Conservation (phyloP, 2,329 filamentous ascomycete species). For the Trichoderma hamatum region DNA sequence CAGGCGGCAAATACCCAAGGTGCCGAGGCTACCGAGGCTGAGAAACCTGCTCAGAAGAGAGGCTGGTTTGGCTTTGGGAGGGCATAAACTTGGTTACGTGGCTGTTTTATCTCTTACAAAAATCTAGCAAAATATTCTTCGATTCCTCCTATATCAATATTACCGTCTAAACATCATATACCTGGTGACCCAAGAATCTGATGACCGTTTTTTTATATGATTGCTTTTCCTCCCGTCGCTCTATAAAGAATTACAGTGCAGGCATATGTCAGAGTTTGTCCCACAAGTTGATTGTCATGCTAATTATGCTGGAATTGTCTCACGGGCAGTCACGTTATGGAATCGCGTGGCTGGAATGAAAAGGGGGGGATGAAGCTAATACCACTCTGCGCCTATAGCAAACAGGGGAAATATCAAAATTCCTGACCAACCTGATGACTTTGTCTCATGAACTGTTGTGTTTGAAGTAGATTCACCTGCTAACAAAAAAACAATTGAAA, state of each 20-base stretch:
- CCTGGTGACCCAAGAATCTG: background rate
- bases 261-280: background rate
- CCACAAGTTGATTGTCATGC: background rate
- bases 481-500: background rate
- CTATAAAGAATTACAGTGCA: background rate
- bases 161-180: background rate
- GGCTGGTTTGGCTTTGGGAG: slow-evolving; percentile 78
- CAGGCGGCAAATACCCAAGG: slow-evolving; percentile 35
- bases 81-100: slow-evolving; percentile 35
- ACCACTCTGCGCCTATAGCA: background rate
- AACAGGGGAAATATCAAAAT: background rate
- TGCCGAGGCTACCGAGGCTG: slow-evolving; percentile 39
- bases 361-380: too few relatives aligned
- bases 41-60: slow-evolving; percentile 56
- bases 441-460: background rate
- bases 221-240: too few relatives aligned
- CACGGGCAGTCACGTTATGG: background rate
- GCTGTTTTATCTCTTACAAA: background rate
- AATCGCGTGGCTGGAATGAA: slow-evolving; percentile 16
- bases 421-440: background rate
- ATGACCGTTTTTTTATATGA: too few relatives aligned
- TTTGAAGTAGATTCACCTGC: background rate
- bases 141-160: background rate
- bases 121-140: background rate
- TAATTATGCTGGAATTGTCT: background rate